These are phyloP conservation scores for Saccharomyces hybrid DNA, from an alignment of 1,139 yeast genomes.

Conservation along the genomic window DNA sequence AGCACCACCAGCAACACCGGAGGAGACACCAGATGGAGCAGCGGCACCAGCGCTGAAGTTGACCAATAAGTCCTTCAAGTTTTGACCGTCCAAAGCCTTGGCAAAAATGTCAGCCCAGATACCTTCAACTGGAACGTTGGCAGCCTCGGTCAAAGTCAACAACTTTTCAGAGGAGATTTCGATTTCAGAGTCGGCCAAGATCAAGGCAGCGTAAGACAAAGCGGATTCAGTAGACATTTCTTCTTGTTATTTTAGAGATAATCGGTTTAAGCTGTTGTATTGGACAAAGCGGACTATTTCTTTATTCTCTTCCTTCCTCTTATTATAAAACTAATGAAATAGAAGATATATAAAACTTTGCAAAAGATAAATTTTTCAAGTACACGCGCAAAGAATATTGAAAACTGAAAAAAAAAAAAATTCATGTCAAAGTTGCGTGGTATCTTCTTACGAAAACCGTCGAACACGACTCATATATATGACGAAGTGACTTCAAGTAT, in stretches of 20 bases:
- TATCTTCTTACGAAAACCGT: conserved; percentile 4
- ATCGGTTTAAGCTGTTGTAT: conserved; percentile 44
- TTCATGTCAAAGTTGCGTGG: conserved; percentile 6
- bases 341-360: neutral
- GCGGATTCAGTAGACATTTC: conserved; percentile 77
- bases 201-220: conserved; percentile 81
- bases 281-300: conserved; percentile 60
- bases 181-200: conserved; percentile 77
- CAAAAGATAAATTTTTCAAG: neutral
- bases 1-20: conserved; percentile 49
- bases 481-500: too few species aligned
- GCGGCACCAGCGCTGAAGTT: conserved; percentile 72
- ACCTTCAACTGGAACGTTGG: conserved; percentile 58
- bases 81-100: conserved; percentile 72
- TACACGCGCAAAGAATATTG: neutral
- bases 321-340: neutral
- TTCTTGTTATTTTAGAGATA: conserved; percentile 39
- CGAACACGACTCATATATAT: too few species aligned
- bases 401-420: neutral
- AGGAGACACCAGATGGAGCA: conserved; percentile 53
- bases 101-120: conserved; percentile 81
- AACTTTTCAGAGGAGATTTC: conserved; percentile 75
- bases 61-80: conserved; percentile 69
- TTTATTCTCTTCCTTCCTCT: conserved; percentile 15
- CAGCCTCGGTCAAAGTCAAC: conserved; percentile 60